phyloP scores from a whole-genome alignment of 306 rosid species.

The Citrullus mucosospermus region DNA sequence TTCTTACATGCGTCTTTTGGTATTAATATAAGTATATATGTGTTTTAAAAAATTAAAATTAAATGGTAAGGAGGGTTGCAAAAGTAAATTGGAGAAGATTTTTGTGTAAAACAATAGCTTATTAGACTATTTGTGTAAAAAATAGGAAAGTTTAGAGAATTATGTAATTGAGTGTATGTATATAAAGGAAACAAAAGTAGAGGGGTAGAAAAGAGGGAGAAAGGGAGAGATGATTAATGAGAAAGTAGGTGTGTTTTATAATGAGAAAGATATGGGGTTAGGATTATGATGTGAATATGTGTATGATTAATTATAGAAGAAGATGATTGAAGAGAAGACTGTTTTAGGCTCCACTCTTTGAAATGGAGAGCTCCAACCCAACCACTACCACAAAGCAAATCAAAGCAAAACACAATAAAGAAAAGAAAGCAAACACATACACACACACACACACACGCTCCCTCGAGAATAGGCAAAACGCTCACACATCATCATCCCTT shows the following conservation, averaged over 20 bases:
- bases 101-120: too few species aligned
- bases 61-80: too few species aligned
- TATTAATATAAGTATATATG: too few species aligned
- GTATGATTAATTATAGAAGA: neutral
- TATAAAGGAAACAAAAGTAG: neutral
- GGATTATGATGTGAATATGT: neutral
- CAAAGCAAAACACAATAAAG: neutral
- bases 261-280: neutral
- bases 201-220: neutral
- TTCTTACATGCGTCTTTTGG: too few species aligned
- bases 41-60: too few species aligned
- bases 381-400: neutral
- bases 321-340: constrained; percentile 4
- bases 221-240: neutral
- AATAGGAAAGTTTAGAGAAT: too few species aligned
- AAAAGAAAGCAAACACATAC: constrained; percentile 25
- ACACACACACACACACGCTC: constrained; percentile 30
- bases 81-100: too few species aligned
- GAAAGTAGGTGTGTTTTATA: neutral
- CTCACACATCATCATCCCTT: constrained; percentile 2
- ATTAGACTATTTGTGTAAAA: too few species aligned
- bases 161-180: too few species aligned
- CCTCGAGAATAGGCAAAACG: constrained; percentile 34
- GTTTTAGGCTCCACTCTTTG: neutral
- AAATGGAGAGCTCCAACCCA: constrained; percentile 1